Conservation (phyloP, 2,329 filamentous ascomycete genomes). For the Chrysoporthe puriensis region DNA sequence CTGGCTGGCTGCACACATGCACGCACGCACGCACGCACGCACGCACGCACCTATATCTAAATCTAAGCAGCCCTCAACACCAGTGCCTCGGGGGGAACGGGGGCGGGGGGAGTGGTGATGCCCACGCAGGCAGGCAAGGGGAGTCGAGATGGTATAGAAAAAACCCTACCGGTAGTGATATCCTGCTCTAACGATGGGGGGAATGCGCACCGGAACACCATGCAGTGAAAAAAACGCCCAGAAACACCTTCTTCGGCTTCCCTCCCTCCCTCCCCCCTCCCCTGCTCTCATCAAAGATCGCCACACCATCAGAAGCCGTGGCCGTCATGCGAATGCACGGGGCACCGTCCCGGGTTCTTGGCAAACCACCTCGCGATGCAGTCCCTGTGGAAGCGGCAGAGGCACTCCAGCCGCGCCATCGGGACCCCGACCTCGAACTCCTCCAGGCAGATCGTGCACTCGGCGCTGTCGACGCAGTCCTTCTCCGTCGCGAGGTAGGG, state of each 20-base stretch:
- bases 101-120: not conserved
- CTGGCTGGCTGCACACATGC: not conserved
- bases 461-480: conserved; percentile 68
- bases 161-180: not conserved
- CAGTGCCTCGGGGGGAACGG: too few species aligned
- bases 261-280: not conserved
- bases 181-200: not conserved
- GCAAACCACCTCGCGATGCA: conserved; percentile 68
- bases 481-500: conserved; percentile 68
- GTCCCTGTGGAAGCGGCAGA: conserved; percentile 65
- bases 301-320: conserved; percentile 50
- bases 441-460: conserved; percentile 70
- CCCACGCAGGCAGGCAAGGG: not conserved
- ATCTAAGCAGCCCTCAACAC: not conserved
- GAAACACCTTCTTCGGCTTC: not conserved
- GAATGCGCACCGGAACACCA: conserved; percentile 13
- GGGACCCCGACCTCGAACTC: conserved; percentile 64
- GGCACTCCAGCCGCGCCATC: conserved; percentile 69
- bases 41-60: not conserved
- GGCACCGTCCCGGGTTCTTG: conserved; percentile 64
- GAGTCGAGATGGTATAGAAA: not conserved
- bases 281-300: not conserved
- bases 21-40: not conserved
- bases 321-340: conserved; percentile 67
- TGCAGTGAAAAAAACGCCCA: conserved; percentile 11